A percentile compares a stretch with the other conserved stretches of the same genome.
Evolutionary conservation across 2,329 filamentous ascomycete species (phyloP).

Genomic region (Fusarium chuoi): DNA sequence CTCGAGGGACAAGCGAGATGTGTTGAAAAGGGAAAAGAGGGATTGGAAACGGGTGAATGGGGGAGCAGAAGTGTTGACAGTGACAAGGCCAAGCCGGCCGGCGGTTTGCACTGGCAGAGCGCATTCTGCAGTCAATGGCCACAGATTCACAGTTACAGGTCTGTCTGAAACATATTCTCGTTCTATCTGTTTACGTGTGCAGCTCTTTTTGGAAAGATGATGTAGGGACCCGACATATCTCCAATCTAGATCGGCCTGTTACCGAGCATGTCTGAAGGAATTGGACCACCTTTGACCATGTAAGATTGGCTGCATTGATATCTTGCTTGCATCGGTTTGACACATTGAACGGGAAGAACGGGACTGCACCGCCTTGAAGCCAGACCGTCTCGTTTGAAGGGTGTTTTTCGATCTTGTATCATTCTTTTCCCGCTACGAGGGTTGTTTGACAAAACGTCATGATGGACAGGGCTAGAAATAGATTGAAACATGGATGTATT

Average conservation of each 20-base stretch:
- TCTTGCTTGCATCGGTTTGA: constrained; percentile 32
- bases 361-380: constrained; percentile 6
- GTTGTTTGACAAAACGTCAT: constrained; percentile 27
- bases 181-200: background rate
- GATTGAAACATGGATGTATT: constrained; percentile 19
- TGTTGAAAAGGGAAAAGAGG: constrained; percentile 2
- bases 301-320: constrained; percentile 11
- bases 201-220: constrained; percentile 7
- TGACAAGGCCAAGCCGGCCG: constrained; percentile 6
- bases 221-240: constrained; percentile 30
- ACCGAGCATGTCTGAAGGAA: background rate
- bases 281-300: background rate
- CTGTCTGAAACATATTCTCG: background rate
- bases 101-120: constrained; percentile 19
- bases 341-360: constrained; percentile 20
- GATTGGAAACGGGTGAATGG: background rate
- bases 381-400: constrained; percentile 19
- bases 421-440: background rate
- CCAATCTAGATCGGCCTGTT: constrained; percentile 22
- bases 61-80: background rate
- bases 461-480: constrained; percentile 30
- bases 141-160: background rate
- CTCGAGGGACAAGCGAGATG: constrained; percentile 13
- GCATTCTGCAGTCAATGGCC: background rate
- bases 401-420: constrained; percentile 1